phyloP scores from a whole-genome alignment of 1,284 basidiomycete species.

The Papiliotrema terrestris region DNA sequence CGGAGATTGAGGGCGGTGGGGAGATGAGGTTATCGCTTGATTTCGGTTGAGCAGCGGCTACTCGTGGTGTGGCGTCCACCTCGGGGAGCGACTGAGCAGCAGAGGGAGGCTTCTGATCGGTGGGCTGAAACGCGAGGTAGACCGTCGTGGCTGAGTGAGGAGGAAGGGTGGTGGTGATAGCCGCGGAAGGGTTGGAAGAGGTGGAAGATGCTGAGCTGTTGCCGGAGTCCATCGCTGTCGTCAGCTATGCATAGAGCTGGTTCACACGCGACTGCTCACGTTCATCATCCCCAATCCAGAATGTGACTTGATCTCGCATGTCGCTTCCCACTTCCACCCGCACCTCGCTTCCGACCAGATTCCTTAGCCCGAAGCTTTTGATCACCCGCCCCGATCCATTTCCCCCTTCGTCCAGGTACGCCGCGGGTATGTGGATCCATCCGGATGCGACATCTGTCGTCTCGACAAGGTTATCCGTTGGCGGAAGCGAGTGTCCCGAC shows the following conservation, averaged over 20 bases:
- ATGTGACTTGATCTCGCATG: slow-evolving; percentile 30
- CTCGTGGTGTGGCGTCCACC: slow-evolving; percentile 1
- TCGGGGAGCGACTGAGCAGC: background rate
- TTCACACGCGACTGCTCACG: slow-evolving; percentile 13
- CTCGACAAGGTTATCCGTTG: slow-evolving; percentile 25
- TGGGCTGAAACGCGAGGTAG: slow-evolving; percentile 6
- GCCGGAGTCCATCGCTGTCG: background rate
- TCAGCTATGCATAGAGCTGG: background rate
- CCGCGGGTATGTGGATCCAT: slow-evolving; percentile 46
- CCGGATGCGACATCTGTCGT: slow-evolving; percentile 40
- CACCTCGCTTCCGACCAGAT: slow-evolving; percentile 21
- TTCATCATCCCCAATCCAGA: slow-evolving; percentile 40
- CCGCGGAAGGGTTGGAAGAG: slow-evolving; percentile 24
- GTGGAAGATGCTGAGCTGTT: slow-evolving; percentile 29
- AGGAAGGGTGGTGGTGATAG: background rate
- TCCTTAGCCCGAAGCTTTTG: slow-evolving; percentile 37
- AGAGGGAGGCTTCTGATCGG: background rate
- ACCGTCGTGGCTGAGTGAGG: background rate
- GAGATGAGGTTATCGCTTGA: background rate
- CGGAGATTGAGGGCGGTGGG: background rate
- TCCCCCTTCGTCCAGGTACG: slow-evolving; percentile 35
- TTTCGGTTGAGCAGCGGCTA: background rate
- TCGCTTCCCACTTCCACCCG: slow-evolving; percentile 40
- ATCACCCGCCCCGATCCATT: slow-evolving; percentile 23
- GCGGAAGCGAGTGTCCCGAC: slow-evolving; percentile 7